phyloP scores from a whole-genome alignment of 176 grass and related monocot species.

The Raddia guianensis region DNA sequence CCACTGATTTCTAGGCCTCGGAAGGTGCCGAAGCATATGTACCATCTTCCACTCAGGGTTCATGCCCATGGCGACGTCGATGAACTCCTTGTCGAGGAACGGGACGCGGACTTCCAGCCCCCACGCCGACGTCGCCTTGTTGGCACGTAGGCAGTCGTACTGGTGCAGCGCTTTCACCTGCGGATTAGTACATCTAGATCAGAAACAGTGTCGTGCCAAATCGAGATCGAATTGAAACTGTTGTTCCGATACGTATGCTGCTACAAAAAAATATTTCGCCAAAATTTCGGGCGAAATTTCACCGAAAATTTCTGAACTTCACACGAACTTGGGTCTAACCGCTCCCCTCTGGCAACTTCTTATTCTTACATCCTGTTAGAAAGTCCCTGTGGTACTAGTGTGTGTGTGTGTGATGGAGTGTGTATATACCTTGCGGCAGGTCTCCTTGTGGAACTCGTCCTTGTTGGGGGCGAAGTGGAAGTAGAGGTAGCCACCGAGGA shows the following conservation, averaged over 20 bases:
- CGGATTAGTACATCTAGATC: background rate
- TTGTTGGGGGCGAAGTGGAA: constrained; percentile 99
- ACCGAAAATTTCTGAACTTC: too few relatives aligned
- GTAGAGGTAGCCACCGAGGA: constrained; percentile 94
- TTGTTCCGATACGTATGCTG: too few relatives aligned
- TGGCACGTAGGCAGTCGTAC: constrained; percentile 92
- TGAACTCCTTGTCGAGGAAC: constrained; percentile 98
- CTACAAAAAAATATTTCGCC: too few relatives aligned
- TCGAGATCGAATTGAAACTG: background rate
- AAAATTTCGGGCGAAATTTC: too few relatives aligned
- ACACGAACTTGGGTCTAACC: too few relatives aligned
- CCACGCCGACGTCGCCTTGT: constrained; percentile 94
- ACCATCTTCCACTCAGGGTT: constrained; percentile 97
- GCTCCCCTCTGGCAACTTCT: too few relatives aligned
- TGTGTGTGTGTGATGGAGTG: background rate
- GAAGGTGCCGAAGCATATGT: background rate
- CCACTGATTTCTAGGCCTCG: too few relatives aligned
- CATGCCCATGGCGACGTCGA: constrained; percentile 87
- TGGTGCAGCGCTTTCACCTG: constrained; percentile 90
- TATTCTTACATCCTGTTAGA: too few relatives aligned
- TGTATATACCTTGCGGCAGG: constrained; percentile 75
- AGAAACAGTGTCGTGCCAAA: background rate
- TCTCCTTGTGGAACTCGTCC: constrained; percentile 92
- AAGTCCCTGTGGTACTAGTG: background rate
- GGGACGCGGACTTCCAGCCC: constrained; percentile 92